phyloP scores from a whole-genome alignment of 2,329 filamentous ascomycete genomes.

The Aspergillus sp. region DNA sequence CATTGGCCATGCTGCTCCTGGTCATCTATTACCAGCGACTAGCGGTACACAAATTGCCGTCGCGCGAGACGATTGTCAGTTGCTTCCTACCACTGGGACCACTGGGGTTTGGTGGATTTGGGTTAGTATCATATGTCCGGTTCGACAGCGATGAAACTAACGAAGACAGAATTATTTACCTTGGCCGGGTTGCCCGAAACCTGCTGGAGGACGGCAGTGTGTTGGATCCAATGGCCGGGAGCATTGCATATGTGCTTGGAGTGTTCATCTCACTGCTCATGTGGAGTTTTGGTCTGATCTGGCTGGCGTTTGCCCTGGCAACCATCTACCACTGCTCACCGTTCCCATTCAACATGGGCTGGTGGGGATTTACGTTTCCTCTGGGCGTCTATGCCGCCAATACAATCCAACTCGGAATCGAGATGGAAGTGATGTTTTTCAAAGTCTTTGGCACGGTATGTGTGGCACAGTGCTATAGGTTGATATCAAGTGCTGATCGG shows the following conservation, averaged over 20 bases:
- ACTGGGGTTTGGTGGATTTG: slow-evolving; percentile 56
- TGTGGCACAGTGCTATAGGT: too few relatives aligned
- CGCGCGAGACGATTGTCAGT: slow-evolving; percentile 58
- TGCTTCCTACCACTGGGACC: slow-evolving; percentile 60
- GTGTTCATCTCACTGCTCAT: slow-evolving; percentile 45
- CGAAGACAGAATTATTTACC: slow-evolving; percentile 37
- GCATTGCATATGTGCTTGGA: slow-evolving; percentile 51
- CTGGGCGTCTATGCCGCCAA: slow-evolving; percentile 40
- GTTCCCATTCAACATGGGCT: slow-evolving; percentile 52
- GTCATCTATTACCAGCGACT: slow-evolving; percentile 62
- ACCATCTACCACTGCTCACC: slow-evolving; percentile 30
- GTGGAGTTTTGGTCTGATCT: slow-evolving; percentile 49
- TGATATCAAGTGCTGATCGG: too few relatives aligned
- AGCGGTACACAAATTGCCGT: slow-evolving; percentile 56
- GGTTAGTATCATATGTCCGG: slow-evolving; percentile 22
- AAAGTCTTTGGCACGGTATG: slow-evolving; percentile 41
- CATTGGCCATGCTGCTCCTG: slow-evolving; percentile 53
- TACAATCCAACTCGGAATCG: slow-evolving; percentile 33
- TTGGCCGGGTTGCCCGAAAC: slow-evolving; percentile 35
- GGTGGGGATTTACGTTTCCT: slow-evolving; percentile 52
- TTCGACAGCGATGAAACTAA: slow-evolving; percentile 21
- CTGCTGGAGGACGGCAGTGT: slow-evolving; percentile 34
- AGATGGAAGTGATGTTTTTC: slow-evolving; percentile 45
- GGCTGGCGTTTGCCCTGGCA: slow-evolving; percentile 46
- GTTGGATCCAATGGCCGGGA: slow-evolving; percentile 36